Conservation (phyloP, 306 rosid species). For the Begonia masoniana region DNA sequence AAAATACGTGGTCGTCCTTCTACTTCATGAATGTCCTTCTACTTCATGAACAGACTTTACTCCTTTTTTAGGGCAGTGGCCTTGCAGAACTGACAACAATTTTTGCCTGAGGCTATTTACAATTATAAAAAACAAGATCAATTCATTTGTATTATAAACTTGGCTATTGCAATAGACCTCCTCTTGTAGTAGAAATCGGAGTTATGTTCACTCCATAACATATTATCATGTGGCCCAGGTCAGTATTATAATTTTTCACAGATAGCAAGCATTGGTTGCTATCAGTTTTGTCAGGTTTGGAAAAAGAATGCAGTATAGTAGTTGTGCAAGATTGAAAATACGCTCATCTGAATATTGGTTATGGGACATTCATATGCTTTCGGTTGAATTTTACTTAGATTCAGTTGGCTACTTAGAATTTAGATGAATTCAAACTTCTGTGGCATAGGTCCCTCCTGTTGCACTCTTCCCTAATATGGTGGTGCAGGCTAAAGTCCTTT, state of each 20-base stretch:
- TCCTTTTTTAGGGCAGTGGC: no score
- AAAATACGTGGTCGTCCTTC: background rate
- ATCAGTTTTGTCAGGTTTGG: background rate
- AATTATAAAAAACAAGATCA: no score
- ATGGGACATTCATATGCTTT: slow-evolving; percentile 1
- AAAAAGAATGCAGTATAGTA: no score
- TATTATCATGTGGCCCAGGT: no score
- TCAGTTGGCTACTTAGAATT: slow-evolving; percentile 4
- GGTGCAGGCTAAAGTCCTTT: slow-evolving; percentile 62
- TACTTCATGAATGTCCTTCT: background rate
- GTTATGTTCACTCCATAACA: no score
- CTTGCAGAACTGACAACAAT: no score
- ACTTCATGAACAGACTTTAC: background rate
- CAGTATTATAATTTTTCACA: no score
- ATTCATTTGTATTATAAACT: no score
- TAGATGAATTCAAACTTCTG: slow-evolving; percentile 11
- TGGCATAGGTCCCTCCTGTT: slow-evolving; percentile 69
- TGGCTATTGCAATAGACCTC: no score
- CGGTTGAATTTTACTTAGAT: slow-evolving; percentile 7
- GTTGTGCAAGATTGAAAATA: background rate
- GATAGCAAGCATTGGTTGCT: no score
- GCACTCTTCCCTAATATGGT: slow-evolving; percentile 64
- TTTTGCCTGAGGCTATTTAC: no score
- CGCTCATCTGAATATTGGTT: background rate
- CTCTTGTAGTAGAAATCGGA: no score